Conservation (phyloP, 176 grass and related monocot genomes). For the Paspalum vaginatum region DNA sequence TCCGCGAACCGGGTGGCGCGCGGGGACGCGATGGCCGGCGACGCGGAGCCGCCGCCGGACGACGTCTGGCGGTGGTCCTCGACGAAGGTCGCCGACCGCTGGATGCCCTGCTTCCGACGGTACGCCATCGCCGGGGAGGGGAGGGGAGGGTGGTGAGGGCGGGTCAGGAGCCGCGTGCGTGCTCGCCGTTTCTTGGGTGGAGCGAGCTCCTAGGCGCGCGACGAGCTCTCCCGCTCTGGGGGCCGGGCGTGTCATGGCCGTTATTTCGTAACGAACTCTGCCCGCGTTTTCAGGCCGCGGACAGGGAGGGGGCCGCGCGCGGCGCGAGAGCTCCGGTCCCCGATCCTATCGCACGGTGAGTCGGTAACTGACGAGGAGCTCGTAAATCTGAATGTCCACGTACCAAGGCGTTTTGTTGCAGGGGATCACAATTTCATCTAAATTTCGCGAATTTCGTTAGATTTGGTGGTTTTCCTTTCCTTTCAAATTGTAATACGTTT, state of each 20-base stretch:
- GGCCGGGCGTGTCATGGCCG: slow-evolving; percentile 33
- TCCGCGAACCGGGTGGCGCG: slow-evolving; percentile 51
- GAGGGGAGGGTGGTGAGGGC: no score
- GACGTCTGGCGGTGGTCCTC: slow-evolving; percentile 49
- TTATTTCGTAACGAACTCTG: slow-evolving; percentile 37
- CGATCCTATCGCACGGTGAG: background rate
- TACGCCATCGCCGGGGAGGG: slow-evolving; percentile 50
- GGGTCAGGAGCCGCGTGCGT: no score
- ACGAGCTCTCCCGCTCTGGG: slow-evolving; percentile 14
- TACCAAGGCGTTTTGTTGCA: no score
- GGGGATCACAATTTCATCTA: no score
- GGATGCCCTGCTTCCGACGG: slow-evolving; percentile 62
- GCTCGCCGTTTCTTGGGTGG: slow-evolving; percentile 12
- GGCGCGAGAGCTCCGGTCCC: no score
- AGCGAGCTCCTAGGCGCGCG: slow-evolving; percentile 25
- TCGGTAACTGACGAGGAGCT: no score
- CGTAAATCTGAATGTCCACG: no score
- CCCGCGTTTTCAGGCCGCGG: slow-evolving; percentile 42
- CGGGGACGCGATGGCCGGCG: slow-evolving; percentile 52
- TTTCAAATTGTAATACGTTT: no score
- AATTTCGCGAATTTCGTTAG: no score
- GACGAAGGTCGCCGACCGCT: slow-evolving; percentile 66
- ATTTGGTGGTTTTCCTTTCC: no score
- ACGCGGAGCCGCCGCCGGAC: slow-evolving; percentile 33
- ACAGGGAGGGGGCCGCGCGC: background rate